Evolutionary conservation across 371 early-diverging fungal species (phyloP).

Genomic region (Apophysomyces sp.): DNA sequence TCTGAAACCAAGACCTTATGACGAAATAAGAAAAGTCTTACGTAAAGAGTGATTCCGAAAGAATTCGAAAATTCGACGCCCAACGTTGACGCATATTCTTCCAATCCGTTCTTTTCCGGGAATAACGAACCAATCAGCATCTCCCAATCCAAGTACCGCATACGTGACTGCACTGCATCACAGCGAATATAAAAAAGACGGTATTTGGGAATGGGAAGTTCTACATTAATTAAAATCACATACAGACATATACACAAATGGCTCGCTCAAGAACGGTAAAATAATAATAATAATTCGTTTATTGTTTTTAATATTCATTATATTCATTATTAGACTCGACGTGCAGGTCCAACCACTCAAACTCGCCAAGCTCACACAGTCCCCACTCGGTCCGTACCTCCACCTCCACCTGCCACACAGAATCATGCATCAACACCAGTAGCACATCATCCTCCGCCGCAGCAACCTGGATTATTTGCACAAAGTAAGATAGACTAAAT

Average conservation of each 20-base stretch:
- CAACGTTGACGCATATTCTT: too few species aligned
- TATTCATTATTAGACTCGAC: background rate
- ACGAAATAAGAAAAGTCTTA: too few species aligned
- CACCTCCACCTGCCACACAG: background rate
- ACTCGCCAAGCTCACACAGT: background rate
- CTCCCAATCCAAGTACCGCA: too few species aligned
- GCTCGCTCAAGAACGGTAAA: background rate
- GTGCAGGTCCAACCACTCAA: background rate
- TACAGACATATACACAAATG: background rate
- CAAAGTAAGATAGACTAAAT: conserved; percentile 17
- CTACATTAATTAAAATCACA: too few species aligned
- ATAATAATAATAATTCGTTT: background rate
- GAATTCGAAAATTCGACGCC: too few species aligned
- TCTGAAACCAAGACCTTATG: background rate
- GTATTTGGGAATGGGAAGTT: too few species aligned
- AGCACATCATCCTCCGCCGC: background rate
- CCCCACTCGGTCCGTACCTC: background rate
- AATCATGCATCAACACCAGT: too few species aligned
- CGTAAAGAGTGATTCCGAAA: too few species aligned
- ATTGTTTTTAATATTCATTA: background rate
- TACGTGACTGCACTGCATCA: too few species aligned
- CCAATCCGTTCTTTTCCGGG: too few species aligned
- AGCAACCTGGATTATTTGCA: conserved; percentile 7
- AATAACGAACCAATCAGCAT: too few species aligned
- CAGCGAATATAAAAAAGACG: too few species aligned